phyloP scores from a whole-genome alignment of 768 basidiomycete genomes.

The Boletellus sp. region DNA sequence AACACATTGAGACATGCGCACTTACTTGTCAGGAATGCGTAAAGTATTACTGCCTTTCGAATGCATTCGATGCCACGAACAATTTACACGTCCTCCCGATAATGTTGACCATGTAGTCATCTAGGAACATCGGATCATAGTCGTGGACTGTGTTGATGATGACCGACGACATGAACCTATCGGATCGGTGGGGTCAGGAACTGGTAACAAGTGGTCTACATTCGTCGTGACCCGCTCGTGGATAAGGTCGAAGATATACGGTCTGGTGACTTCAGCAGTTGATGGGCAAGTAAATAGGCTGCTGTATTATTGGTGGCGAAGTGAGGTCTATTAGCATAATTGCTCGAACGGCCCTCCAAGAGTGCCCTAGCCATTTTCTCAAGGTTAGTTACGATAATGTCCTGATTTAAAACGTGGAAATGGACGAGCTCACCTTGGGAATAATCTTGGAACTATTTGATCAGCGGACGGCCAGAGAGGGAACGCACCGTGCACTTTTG shows the following conservation, averaged over 20 bases:
- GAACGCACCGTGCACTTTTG: conserved; percentile 6
- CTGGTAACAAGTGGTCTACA: neutral
- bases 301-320: conserved; percentile 15
- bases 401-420: conserved; percentile 9
- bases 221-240: conserved; percentile 13
- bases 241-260: conserved; percentile 5
- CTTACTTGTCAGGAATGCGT: conserved; percentile 16
- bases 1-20: neutral
- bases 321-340: conserved; percentile 18
- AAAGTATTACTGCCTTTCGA: conserved; percentile 1
- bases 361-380: conserved; percentile 11
- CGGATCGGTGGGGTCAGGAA: neutral
- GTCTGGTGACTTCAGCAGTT: conserved; percentile 9
- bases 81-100: conserved; percentile 10
- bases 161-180: conserved; percentile 25
- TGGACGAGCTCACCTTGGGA: conserved; percentile 13
- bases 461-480: neutral
- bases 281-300: conserved; percentile 4
- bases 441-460: neutral
- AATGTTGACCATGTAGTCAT: conserved; percentile 10
- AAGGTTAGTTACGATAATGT: conserved; percentile 13
- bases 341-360: conserved; percentile 17
- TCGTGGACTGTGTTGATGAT: conserved; percentile 17
- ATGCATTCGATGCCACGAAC: neutral
- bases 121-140: conserved; percentile 14